A percentile compares a stretch with the other conserved stretches of the same genome.
Conservation (phyloP, 768 basidiomycete genomes). For the Suillus alpinus region DNA sequence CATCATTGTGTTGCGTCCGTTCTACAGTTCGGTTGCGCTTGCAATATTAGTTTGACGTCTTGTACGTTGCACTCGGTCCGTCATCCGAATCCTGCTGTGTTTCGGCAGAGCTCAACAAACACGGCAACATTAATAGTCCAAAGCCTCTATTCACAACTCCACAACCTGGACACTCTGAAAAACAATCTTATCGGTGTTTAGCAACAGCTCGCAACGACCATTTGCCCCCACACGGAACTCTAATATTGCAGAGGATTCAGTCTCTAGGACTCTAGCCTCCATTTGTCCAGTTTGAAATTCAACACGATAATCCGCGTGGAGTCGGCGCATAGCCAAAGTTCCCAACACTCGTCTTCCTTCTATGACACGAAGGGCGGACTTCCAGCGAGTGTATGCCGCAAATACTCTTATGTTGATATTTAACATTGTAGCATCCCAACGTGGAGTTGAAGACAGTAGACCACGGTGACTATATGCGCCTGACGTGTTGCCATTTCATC, state of each 20-base stretch:
- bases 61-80: too few species aligned
- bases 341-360: background rate
- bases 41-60: too few species aligned
- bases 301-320: too few species aligned
- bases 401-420: background rate
- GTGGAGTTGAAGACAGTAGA: background rate
- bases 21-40: too few species aligned
- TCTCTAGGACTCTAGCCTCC: slow-evolving; percentile 1
- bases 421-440: background rate
- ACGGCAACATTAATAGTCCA: background rate
- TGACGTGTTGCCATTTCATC: background rate
- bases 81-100: too few species aligned
- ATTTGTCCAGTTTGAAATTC: too few species aligned
- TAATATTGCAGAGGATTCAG: slow-evolving; percentile 6
- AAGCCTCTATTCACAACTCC: background rate
- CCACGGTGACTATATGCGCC: slow-evolving; percentile 23
- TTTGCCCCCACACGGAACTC: slow-evolving; percentile 8
- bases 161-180: background rate
- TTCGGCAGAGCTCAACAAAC: too few species aligned
- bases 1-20: too few species aligned
- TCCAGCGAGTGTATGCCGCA: slow-evolving; percentile 9
- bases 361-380: slow-evolving; percentile 6
- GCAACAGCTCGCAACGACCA: slow-evolving; percentile 9
- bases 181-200: slow-evolving; percentile 3
- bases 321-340: slow-evolving; percentile 10